Evolutionary conservation across 2,329 filamentous ascomycete species (phyloP).

Genomic region (Aspergillus sp.): DNA sequence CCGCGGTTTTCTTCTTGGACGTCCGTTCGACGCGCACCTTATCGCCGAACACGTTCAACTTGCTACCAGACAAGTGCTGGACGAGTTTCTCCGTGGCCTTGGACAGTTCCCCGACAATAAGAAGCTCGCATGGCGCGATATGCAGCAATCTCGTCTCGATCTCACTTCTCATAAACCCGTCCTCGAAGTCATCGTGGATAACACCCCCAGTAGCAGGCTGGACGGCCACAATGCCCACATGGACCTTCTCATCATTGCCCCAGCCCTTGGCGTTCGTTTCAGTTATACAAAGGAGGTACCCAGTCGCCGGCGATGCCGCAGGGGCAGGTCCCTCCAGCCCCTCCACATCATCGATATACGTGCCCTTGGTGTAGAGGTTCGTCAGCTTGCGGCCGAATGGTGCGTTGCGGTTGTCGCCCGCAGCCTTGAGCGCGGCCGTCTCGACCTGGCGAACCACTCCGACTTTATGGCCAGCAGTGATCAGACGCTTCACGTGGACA

Average conservation of each 20-base stretch:
- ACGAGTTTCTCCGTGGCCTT: constrained; percentile 89
- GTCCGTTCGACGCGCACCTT: constrained; percentile 76
- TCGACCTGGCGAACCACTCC: constrained; percentile 91
- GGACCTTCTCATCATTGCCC: constrained; percentile 86
- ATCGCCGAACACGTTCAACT: constrained; percentile 86
- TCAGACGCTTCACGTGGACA: constrained; percentile 87
- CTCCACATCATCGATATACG: constrained; percentile 89
- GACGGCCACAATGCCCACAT: constrained; percentile 85
- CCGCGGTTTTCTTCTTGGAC: constrained; percentile 68
- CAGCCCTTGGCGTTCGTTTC: constrained; percentile 70
- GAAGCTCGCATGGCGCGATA: constrained; percentile 89
- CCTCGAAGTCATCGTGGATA: constrained; percentile 90
- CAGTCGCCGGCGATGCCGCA: constrained; percentile 56
- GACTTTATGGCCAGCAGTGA: constrained; percentile 89
- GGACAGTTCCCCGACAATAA: constrained; percentile 84
- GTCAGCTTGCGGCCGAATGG: constrained; percentile 90
- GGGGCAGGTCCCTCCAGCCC: constrained; percentile 55
- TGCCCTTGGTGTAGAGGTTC: constrained; percentile 95
- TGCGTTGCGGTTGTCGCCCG: constrained; percentile 84
- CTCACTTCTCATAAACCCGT: constrained; percentile 94
- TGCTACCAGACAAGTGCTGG: constrained; percentile 79
- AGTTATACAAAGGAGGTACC: constrained; percentile 89
- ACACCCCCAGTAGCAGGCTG: constrained; percentile 94
- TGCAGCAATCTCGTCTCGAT: constrained; percentile 92
- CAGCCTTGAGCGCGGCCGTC: constrained; percentile 91